phyloP scores from a whole-genome alignment of 129 eudicot genomes.

The Apium graveolens region DNA sequence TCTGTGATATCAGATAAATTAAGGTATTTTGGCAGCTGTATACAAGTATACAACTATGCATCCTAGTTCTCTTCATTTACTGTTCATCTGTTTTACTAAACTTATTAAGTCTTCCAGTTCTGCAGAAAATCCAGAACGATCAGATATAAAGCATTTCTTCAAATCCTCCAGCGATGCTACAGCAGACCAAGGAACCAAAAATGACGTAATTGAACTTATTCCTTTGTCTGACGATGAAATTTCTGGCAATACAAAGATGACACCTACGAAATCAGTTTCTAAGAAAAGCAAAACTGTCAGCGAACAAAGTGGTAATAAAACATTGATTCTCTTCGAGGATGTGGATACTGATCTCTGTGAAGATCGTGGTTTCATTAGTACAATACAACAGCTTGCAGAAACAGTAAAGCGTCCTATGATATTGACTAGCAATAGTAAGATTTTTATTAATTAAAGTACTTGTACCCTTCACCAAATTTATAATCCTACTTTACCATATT shows the following conservation, averaged over 20 bases:
- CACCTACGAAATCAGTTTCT: slow-evolving; percentile 11
- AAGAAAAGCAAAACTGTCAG: slow-evolving; percentile 21
- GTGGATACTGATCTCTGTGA: slow-evolving; percentile 75
- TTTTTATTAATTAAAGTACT: slow-evolving; percentile 7
- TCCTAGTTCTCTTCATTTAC: slow-evolving; percentile 8
- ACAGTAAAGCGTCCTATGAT: slow-evolving; percentile 97
- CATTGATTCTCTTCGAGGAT: slow-evolving; percentile 90
- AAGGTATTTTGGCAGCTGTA: neutral
- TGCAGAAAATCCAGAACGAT: slow-evolving; percentile 31
- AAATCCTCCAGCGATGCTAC: slow-evolving; percentile 25
- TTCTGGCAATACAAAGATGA: slow-evolving; percentile 20
- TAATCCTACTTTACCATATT: neutral
- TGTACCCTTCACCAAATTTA: slow-evolving; percentile 11
- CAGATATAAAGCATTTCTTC: slow-evolving; percentile 28
- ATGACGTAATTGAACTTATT: slow-evolving; percentile 43
- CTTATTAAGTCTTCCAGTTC: slow-evolving; percentile 43
- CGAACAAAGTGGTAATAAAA: slow-evolving; percentile 49
- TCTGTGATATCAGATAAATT: neutral
- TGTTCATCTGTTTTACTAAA: slow-evolving; percentile 17
- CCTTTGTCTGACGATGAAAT: slow-evolving; percentile 49
- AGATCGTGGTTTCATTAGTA: slow-evolving; percentile 82
- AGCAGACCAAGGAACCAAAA: slow-evolving; percentile 22
- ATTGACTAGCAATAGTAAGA: slow-evolving; percentile 89
- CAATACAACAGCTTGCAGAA: slow-evolving; percentile 85
- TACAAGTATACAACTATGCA: neutral